Percentiles rank a stretch among this genome's conserved stretches.
Conservation (phyloP, 2,329 filamentous ascomycete species). For the Coniochaeta pulveracea region DNA sequence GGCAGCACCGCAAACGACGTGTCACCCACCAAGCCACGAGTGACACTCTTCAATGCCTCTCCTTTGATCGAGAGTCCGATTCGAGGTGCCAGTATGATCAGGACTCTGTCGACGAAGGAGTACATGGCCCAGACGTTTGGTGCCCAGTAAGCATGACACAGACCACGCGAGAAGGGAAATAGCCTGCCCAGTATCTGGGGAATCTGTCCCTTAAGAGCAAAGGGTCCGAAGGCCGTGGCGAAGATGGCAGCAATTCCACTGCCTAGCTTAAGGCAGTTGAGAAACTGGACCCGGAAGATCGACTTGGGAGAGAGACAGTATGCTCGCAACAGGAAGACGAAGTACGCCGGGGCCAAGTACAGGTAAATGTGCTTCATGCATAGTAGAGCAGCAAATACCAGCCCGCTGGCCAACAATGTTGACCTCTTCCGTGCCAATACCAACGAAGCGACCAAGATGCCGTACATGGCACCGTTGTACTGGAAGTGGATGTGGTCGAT, state of each 20-base stretch:
- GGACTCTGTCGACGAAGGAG: constrained; percentile 72
- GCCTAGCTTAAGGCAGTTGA: constrained; percentile 77
- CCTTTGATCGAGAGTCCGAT: constrained; percentile 63
- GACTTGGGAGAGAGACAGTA: constrained; percentile 78
- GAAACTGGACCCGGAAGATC: constrained; percentile 62
- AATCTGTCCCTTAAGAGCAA: constrained; percentile 69
- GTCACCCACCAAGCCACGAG: constrained; percentile 84
- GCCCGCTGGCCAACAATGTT: constrained; percentile 65
- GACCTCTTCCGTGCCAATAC: constrained; percentile 68
- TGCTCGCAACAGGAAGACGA: constrained; percentile 77
- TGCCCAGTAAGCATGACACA: constrained; percentile 98
- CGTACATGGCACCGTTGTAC: constrained; percentile 97
- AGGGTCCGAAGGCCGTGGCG: constrained; percentile 78
- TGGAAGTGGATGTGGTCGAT: constrained; percentile 99
- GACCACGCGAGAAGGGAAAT: constrained; percentile 85
- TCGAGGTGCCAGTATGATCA: constrained; percentile 78
- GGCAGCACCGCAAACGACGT: constrained; percentile 90
- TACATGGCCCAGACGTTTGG: constrained; percentile 97
- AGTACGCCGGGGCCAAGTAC: constrained; percentile 91
- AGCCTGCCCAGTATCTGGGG: constrained; percentile 73
- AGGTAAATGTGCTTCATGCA: constrained; percentile 98
- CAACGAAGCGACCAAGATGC: constrained; percentile 75
- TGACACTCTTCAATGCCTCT: constrained; percentile 77
- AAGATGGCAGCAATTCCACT: constrained; percentile 60
- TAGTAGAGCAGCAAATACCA: constrained; percentile 73